phyloP scores from a whole-genome alignment of 192 early-diverging fungal genomes.

The Entomortierella chlamydospora region DNA sequence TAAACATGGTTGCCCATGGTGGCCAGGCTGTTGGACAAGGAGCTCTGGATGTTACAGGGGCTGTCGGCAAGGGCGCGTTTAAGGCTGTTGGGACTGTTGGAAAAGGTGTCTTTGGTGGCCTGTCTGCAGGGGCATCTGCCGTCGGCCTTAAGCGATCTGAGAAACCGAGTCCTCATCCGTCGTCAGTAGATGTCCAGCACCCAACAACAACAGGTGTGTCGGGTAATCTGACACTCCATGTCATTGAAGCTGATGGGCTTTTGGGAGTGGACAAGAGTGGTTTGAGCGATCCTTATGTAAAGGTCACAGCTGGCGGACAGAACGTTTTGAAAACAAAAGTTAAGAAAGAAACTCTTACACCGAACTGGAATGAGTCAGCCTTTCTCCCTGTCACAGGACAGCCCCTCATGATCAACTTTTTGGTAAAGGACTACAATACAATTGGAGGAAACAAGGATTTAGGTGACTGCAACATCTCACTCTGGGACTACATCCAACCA shows the following conservation, averaged over 20 bases:
- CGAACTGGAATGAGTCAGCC: constrained; percentile 67
- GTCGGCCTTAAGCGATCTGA: constrained; percentile 28
- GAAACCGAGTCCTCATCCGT: constrained; percentile 16
- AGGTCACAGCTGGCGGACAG: constrained; percentile 68
- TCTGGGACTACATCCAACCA: constrained; percentile 61
- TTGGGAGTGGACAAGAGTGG: constrained; percentile 60
- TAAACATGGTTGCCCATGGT: constrained; percentile 62
- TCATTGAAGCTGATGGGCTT: constrained; percentile 60
- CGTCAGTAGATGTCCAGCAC: background rate
- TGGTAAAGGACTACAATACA: constrained; percentile 78
- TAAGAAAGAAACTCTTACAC: constrained; percentile 76
- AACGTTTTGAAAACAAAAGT: constrained; percentile 73
- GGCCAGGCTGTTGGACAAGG: constrained; percentile 50
- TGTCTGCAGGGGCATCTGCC: constrained; percentile 36
- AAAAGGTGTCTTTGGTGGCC: constrained; percentile 47
- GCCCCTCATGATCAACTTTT: constrained; percentile 62
- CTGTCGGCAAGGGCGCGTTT: constrained; percentile 37
- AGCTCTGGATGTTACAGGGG: constrained; percentile 15
- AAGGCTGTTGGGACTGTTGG: constrained; percentile 50
- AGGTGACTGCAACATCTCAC: constrained; percentile 67
- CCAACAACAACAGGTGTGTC: constrained; percentile 18
- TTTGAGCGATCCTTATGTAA: constrained; percentile 79
- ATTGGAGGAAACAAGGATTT: constrained; percentile 72
- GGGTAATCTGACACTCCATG: constrained; percentile 49
- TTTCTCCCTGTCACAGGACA: constrained; percentile 30